phyloP scores from a whole-genome alignment of 495 filamentous ascomycete species.

The Penicillium pancosmium region DNA sequence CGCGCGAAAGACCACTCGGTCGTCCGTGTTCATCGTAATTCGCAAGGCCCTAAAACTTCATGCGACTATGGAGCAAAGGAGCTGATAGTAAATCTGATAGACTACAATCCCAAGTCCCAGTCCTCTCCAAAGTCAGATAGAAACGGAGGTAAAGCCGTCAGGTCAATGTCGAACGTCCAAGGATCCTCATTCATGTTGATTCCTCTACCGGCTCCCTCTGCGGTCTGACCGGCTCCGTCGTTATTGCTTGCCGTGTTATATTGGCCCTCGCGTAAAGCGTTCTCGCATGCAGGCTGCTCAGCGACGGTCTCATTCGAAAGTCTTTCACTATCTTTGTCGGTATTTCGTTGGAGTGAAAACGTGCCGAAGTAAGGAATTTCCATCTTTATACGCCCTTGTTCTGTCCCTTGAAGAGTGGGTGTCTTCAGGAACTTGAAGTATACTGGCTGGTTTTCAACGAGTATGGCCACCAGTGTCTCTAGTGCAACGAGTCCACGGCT shows the following conservation, averaged over 20 bases:
- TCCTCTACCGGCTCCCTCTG: too few species aligned
- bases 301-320: background rate
- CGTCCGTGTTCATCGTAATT: too few species aligned
- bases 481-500: constrained; percentile 13
- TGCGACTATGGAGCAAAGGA: too few species aligned
- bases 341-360: constrained; percentile 11
- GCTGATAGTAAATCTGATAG: too few species aligned
- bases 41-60: too few species aligned
- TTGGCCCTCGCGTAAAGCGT: background rate
- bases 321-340: too few species aligned
- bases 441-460: background rate
- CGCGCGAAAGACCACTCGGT: too few species aligned
- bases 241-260: too few species aligned
- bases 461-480: constrained; percentile 7
- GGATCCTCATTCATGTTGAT: background rate
- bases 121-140: constrained; percentile 12
- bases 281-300: background rate
- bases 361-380: constrained; percentile 22
- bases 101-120: constrained; percentile 13
- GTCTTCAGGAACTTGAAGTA: background rate
- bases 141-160: constrained; percentile 14
- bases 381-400: constrained; percentile 9
- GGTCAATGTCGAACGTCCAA: constrained; percentile 17
- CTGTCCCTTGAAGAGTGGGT: background rate
- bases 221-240: too few species aligned